Evolutionary conservation across 768 basidiomycete genomes (phyloP).

Genomic region (Suillus sp.): DNA sequence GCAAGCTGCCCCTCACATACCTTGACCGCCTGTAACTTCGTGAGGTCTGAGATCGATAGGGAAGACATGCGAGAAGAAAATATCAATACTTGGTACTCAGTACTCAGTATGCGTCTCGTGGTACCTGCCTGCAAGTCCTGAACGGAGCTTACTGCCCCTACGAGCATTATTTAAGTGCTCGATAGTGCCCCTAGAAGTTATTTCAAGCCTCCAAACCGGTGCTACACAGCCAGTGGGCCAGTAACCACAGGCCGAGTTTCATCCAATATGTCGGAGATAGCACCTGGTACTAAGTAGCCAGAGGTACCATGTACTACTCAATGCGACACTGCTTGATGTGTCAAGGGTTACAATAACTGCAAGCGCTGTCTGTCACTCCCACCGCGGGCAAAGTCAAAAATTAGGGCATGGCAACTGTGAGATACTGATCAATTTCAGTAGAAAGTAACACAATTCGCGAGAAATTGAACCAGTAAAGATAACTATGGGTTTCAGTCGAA

Average conservation of each 20-base stretch:
- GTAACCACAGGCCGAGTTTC: not conserved
- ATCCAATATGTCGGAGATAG: not conserved
- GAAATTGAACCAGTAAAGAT: not conserved
- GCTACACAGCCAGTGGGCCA: not conserved
- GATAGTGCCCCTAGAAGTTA: not conserved
- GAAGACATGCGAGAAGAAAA: not conserved
- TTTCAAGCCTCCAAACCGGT: not conserved
- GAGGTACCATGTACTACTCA: not conserved
- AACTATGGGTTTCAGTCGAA: not conserved
- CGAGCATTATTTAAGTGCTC: not conserved
- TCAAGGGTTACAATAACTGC: not conserved
- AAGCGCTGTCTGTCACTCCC: not conserved
- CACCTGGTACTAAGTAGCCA: not conserved
- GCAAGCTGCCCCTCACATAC: no score
- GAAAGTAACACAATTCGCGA: not conserved
- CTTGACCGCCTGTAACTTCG: slow-evolving; percentile 18
- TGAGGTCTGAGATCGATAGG: slow-evolving; percentile 7
- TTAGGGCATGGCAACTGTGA: not conserved
- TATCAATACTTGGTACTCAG: not conserved
- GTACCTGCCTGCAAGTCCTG: not conserved
- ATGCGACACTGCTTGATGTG: not conserved
- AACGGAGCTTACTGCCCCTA: not conserved
- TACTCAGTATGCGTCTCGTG: not conserved
- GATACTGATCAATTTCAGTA: not conserved
- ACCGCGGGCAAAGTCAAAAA: not conserved